Base-by-base conservation (phyloP, 2,329 filamentous ascomycete genomes). In the Fusarium caatingaense region DNA sequence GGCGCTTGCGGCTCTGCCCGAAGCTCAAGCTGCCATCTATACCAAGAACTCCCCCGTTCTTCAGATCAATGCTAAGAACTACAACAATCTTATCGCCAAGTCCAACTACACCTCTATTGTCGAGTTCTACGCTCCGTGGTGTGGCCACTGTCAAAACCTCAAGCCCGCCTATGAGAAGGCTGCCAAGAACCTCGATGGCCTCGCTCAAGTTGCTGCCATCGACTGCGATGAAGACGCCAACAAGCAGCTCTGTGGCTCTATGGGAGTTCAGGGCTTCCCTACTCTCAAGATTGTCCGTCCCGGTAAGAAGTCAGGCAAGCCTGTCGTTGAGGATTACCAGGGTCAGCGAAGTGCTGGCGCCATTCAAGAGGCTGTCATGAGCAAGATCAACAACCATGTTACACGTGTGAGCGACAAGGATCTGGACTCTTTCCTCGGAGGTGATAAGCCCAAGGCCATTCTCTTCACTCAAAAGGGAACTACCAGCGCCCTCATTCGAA, bases 91-190 rank as follows among this genome's bases (percentile, higher is more conserved):
- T 71, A 94, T 99, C 80, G 89, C 92, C 48, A 90, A 93, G 77
- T 97, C 94, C 28, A 98, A 98, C 78, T 86, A 98, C 81, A 97
- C 94, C 44, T 94, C 94, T 55, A 86, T 89, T 47, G 82, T 89
- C 78, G 93, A 94, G 82, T 98, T 98, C 86, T 98, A 97, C 77
- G 95, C 95, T 11, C 95, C 95, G 25, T 98, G 95, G 95, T 98
- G 96, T 77, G 96, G 95, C 44, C 96, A 98, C 83, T 99, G 96
- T 84, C 88, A 97, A 82, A 98, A 92, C 82, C 91, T 99, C 76
- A 94, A 98, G 83, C 95, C 94, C 5, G 93, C 93, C 46, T 99
- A 96, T 82, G 95, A 98, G 81, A 97, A 97, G 81, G 94, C 91
- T 3, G 96, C 96, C 74, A 92, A 91, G 76, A 93, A 90, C 75